Evolutionary conservation across 441 rosid species (phyloP).

Genomic region (Cnidoscolus chayamansa): DNA sequence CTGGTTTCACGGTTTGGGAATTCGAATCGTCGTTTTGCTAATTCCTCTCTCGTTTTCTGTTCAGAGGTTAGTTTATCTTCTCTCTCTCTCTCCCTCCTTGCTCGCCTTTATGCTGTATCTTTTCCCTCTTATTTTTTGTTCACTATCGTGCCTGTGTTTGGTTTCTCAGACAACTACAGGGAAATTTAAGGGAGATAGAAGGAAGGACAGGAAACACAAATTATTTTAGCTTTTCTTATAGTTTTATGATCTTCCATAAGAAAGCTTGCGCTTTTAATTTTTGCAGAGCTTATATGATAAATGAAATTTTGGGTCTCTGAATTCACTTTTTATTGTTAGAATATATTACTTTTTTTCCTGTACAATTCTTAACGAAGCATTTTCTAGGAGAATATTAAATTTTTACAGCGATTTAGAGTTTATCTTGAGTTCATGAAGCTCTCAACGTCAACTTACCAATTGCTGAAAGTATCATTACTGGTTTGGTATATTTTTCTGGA

Average conservation of each 20-base stretch:
- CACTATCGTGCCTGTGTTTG: background rate
- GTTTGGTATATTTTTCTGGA: too few species aligned
- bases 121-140: too few species aligned
- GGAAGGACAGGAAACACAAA: background rate
- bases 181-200: background rate
- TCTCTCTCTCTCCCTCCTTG: background rate
- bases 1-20: background rate
- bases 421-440: too few species aligned
- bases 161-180: background rate
- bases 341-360: background rate
- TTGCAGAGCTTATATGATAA: background rate
- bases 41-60: conserved; percentile 6
- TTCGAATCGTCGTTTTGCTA: conserved; percentile 23
- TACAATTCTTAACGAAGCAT: background rate
- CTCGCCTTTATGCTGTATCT: background rate
- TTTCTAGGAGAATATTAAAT: background rate
- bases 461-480: too few species aligned
- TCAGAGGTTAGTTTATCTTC: background rate
- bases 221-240: background rate
- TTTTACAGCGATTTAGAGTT: too few species aligned
- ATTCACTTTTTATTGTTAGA: background rate
- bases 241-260: background rate
- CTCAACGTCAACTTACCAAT: too few species aligned
- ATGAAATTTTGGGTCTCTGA: background rate
- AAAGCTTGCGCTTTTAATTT: background rate